Conservation (phyloP, 2,329 filamentous ascomycete genomes). For the Diplocarpon mali region DNA sequence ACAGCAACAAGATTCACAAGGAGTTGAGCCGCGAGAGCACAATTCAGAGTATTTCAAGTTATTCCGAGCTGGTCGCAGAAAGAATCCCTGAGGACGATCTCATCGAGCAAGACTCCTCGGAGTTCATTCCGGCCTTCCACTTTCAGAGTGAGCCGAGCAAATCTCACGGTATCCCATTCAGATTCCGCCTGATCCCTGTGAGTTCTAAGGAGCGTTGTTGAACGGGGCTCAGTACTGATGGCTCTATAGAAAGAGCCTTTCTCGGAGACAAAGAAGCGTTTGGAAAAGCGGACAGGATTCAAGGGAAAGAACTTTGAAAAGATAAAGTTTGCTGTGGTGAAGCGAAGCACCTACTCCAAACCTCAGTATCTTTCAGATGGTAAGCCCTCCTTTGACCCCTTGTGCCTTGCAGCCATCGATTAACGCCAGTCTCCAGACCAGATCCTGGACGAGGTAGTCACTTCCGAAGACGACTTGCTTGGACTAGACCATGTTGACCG, state of each 20-base stretch:
- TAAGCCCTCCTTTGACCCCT: slow-evolving; percentile 35
- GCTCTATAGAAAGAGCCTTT: slow-evolving; percentile 63
- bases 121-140: slow-evolving; percentile 73
- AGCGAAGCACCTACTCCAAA: slow-evolving; percentile 60
- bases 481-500: slow-evolving; percentile 57
- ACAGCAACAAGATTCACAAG: slow-evolving; percentile 74
- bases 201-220: slow-evolving; percentile 20
- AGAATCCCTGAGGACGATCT: slow-evolving; percentile 63
- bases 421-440: slow-evolving; percentile 7
- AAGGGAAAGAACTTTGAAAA: slow-evolving; percentile 98
- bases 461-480: slow-evolving; percentile 47
- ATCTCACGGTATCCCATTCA: slow-evolving; percentile 81
- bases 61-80: slow-evolving; percentile 71
- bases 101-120: slow-evolving; percentile 38
- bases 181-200: slow-evolving; percentile 74
- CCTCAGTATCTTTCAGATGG: slow-evolving; percentile 80
- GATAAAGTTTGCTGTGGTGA: slow-evolving; percentile 85
- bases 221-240: no score
- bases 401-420: not conserved
- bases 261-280: slow-evolving; percentile 83
- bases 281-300: slow-evolving; percentile 84
- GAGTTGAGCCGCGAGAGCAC: slow-evolving; percentile 46
- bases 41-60: no score
- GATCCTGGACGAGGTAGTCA: slow-evolving; percentile 37
- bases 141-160: slow-evolving; percentile 85